These are phyloP conservation scores for Ramichloridium luteum DNA, from an alignment of 2,329 filamentous ascomycete genomes.

Conservation along the genomic window DNA sequence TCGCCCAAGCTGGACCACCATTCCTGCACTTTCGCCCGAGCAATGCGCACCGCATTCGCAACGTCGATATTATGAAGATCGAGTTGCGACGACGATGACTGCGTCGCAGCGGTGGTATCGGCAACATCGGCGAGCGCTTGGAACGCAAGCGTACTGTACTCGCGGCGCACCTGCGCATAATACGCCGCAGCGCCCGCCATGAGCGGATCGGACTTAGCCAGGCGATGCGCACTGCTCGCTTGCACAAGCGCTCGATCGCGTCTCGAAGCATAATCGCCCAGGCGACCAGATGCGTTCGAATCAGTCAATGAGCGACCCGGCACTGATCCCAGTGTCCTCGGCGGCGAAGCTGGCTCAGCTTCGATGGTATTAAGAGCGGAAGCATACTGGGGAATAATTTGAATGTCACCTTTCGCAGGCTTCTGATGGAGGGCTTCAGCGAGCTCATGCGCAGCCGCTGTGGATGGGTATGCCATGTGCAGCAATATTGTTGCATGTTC, in stretches of 20 bases:
- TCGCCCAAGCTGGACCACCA: constrained; percentile 74
- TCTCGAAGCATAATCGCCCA: constrained; percentile 30
- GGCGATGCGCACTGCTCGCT: constrained; percentile 46
- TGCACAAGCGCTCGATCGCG: constrained; percentile 43
- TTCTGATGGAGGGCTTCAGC: constrained; percentile 40
- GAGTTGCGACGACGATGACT: constrained; percentile 47
- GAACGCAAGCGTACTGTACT: constrained; percentile 47
- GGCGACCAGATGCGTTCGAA: constrained; percentile 4
- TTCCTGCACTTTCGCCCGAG: constrained; percentile 48
- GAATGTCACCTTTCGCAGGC: constrained; percentile 30
- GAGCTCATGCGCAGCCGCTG: constrained; percentile 46
- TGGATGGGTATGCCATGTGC: constrained; percentile 44
- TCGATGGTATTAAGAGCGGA: constrained; percentile 24
- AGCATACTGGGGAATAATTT: constrained; percentile 37
- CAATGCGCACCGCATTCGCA: constrained; percentile 67
- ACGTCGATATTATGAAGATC: constrained; percentile 81
- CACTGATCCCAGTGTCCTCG: constrained; percentile 6
- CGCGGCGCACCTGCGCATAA: constrained; percentile 59
- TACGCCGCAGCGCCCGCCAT: constrained; percentile 65
- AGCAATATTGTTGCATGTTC: constrained; percentile 42
- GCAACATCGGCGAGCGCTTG: constrained; percentile 53
- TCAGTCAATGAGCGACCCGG: background rate
- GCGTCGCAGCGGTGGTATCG: constrained; percentile 54
- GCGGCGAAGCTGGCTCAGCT: constrained; percentile 14
- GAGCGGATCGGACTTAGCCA: constrained; percentile 55